Percentiles rank a stretch among this genome's conserved stretches.
phyloP scores from a whole-genome alignment of 2,329 filamentous ascomycete genomes.

The Lomentospora prolificans region DNA sequence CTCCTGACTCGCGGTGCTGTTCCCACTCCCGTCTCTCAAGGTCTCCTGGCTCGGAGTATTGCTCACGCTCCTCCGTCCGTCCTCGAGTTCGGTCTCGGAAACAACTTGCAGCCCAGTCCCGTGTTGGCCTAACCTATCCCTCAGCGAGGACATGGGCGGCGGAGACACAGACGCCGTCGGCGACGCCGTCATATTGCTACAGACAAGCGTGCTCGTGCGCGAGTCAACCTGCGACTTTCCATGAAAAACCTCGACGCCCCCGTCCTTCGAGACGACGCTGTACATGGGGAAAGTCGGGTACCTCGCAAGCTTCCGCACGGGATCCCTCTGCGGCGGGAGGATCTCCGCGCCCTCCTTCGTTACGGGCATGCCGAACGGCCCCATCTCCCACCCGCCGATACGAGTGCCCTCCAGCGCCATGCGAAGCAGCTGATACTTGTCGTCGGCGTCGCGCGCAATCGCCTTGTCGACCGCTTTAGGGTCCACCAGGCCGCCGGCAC shows the following conservation, averaged over 20 bases:
- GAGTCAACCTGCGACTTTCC: background rate
- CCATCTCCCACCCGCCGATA: background rate
- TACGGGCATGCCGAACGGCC: background rate
- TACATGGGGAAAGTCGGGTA: background rate
- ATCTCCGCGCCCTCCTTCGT: background rate
- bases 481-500: background rate
- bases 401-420: background rate
- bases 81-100: background rate
- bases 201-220: background rate
- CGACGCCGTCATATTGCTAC: background rate
- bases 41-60: background rate
- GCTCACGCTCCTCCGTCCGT: background rate
- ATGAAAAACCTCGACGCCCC: background rate
- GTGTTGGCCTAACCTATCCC: background rate
- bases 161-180: background rate
- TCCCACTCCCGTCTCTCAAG: background rate
- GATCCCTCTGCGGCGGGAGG: background rate
- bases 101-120: background rate
- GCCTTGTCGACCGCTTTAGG: background rate
- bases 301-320: background rate
- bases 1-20: background rate
- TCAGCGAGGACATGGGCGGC: background rate
- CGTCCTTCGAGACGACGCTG: background rate
- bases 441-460: background rate
- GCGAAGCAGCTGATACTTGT: conserved; percentile 2